Evolutionary conservation across 78 protist species (phyloP).

Genomic region (slime mould (Dictyostelium discoideum)): DNA sequence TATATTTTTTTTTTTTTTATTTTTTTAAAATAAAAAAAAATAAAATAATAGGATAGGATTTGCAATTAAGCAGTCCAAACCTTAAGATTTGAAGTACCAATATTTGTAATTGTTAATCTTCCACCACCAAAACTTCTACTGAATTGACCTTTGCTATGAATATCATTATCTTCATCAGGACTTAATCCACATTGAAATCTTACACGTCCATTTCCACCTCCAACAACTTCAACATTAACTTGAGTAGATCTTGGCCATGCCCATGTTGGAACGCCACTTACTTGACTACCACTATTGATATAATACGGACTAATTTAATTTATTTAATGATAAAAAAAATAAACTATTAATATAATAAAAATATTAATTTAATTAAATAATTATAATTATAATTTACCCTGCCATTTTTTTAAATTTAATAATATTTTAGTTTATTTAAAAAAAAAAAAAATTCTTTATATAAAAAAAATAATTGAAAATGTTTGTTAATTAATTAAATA

Average conservation of each 20-base stretch:
- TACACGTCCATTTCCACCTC: neutral
- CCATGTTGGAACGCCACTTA: neutral
- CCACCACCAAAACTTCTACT: neutral
- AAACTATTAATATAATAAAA: neutral
- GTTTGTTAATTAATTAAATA: too few relatives aligned
- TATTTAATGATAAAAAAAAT: neutral
- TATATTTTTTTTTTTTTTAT: too few relatives aligned
- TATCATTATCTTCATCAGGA: neutral
- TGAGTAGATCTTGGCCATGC: neutral
- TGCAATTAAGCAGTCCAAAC: neutral
- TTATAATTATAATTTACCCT: neutral
- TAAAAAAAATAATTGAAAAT: too few relatives aligned
- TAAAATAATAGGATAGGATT: too few relatives aligned
- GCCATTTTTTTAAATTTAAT: neutral
- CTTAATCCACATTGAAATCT: neutral
- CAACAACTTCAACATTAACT: neutral
- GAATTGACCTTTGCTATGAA: neutral
- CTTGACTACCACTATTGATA: neutral
- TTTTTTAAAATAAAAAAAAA: too few relatives aligned
- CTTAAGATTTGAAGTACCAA: neutral
- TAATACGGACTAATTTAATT: neutral
- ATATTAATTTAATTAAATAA: neutral
- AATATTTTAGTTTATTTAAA: too few relatives aligned
- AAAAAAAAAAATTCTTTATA: too few relatives aligned
- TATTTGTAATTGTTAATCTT: neutral